Evolutionary conservation across 129 eudicot species (phyloP).

Genomic region (Artemisia tridentata): DNA sequence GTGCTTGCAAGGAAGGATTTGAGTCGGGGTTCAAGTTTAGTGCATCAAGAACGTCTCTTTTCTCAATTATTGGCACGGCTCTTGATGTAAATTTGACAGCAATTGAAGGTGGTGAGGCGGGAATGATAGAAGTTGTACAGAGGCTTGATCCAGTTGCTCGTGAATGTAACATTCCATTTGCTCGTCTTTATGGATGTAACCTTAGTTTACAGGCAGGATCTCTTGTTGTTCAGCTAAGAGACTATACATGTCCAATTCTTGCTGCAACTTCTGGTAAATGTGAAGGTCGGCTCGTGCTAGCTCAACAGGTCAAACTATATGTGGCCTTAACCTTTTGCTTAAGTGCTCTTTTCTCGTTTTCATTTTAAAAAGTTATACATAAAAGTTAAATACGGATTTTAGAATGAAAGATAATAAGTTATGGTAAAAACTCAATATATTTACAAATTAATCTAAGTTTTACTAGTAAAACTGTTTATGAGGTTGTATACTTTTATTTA

Average conservation of each 20-base stretch:
- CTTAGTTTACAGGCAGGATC: slow-evolving; percentile 60
- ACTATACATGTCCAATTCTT: slow-evolving; percentile 73
- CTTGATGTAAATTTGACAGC: slow-evolving; percentile 63
- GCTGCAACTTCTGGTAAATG: slow-evolving; percentile 82
- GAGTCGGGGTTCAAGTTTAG: slow-evolving; percentile 81
- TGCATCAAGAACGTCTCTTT: slow-evolving; percentile 62
- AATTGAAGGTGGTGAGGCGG: slow-evolving; percentile 87
- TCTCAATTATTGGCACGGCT: slow-evolving; percentile 65
- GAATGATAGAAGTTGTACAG: slow-evolving; percentile 80
- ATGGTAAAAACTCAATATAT: no score
- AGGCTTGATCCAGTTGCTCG: slow-evolving; percentile 84
- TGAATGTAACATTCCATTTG: slow-evolving; percentile 76
- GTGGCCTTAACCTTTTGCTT: neutral
- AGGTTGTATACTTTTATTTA: no score
- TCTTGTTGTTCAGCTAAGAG: slow-evolving; percentile 74
- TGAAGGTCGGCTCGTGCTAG: slow-evolving; percentile 84
- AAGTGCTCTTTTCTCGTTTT: no score
- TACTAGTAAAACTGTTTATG: no score
- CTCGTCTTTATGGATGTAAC: slow-evolving; percentile 74
- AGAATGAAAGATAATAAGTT: no score
- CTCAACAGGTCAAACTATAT: slow-evolving; percentile 71
- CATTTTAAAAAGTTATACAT: no score
- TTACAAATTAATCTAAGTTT: no score
- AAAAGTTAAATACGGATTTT: no score
- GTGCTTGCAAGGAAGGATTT: slow-evolving; percentile 77